These are phyloP conservation scores for Herpotrichia juniperi DNA, from an alignment of 2,329 filamentous ascomycete species.

Conservation along the genomic window DNA sequence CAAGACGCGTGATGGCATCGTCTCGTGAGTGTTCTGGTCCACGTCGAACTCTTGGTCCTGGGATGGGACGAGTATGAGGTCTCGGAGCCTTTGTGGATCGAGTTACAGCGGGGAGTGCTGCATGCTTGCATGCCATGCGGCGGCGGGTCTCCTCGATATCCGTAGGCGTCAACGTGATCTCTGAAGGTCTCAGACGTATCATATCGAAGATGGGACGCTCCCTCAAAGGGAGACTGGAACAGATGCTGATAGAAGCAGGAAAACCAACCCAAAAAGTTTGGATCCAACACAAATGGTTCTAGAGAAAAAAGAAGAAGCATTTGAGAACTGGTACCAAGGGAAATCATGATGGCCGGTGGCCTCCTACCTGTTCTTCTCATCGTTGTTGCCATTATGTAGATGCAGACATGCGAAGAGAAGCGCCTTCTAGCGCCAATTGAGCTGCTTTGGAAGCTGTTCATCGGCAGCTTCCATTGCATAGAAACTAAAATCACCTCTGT, in stretches of 20 bases:
- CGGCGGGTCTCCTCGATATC: conserved; percentile 43
- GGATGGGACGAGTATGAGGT: conserved; percentile 8
- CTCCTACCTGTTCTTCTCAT: conserved; percentile 10
- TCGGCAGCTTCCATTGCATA: background rate
- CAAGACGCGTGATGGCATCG: conserved; percentile 32
- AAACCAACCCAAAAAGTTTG: conserved; percentile 20
- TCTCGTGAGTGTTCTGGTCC: conserved; percentile 39
- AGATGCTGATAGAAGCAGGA: background rate
- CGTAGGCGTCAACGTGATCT: conserved; percentile 43
- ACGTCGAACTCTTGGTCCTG: conserved; percentile 30
- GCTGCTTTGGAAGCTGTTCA: background rate
- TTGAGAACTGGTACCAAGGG: background rate
- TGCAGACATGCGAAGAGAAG: background rate
- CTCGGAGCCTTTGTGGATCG: conserved; percentile 10
- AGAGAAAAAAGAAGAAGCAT: conserved; percentile 4
- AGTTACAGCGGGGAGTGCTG: conserved; percentile 10
- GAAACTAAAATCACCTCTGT: background rate
- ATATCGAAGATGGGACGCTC: conserved; percentile 21
- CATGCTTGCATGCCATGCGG: conserved; percentile 35
- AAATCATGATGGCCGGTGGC: conserved; percentile 3
- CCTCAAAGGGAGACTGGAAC: conserved; percentile 3
- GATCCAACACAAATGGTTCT: conserved; percentile 3
- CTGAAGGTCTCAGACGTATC: conserved; percentile 43
- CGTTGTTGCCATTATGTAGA: conserved; percentile 5
- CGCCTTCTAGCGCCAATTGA: too few relatives aligned